Conservation (phyloP, 164 flowering plant genomes). For the Vitis cinerea region DNA sequence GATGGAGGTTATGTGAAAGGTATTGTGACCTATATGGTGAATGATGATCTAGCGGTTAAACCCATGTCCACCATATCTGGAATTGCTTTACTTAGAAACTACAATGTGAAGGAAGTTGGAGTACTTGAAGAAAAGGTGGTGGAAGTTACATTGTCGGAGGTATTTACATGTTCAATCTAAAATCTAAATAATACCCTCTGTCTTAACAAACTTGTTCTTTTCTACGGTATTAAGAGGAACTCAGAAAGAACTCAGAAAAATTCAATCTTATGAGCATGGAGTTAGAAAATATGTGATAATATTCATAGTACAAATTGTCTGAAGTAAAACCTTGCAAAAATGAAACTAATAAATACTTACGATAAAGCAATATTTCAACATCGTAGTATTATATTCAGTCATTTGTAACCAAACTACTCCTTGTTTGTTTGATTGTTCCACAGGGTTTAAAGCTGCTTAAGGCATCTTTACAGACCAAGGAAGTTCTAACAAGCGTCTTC, state of each 20-base stretch:
- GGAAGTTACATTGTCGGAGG: no score
- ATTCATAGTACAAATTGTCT: no score
- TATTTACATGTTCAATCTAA: no score
- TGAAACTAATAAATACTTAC: no score
- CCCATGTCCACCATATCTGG: constrained; percentile 44
- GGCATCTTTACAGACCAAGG: background rate
- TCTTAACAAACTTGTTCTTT: background rate
- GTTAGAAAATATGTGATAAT: no score
- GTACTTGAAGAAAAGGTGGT: constrained; percentile 21
- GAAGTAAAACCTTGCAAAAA: no score
- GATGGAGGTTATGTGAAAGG: constrained; percentile 37
- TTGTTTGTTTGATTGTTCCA: background rate
- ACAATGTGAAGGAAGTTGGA: constrained; percentile 28
- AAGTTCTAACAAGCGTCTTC: background rate
- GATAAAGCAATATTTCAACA: no score
- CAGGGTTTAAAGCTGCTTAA: background rate
- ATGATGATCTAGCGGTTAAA: constrained; percentile 41
- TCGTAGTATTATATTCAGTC: no score
- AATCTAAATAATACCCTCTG: background rate
- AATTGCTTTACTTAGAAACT: constrained; percentile 28
- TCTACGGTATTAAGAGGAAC: no score
- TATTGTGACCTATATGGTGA: constrained; percentile 40
- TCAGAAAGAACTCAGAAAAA: no score
- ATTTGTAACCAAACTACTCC: no score
- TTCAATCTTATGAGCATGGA: no score